Evolutionary conservation across 306 rosid species (phyloP).

Genomic region (Glycine soja): DNA sequence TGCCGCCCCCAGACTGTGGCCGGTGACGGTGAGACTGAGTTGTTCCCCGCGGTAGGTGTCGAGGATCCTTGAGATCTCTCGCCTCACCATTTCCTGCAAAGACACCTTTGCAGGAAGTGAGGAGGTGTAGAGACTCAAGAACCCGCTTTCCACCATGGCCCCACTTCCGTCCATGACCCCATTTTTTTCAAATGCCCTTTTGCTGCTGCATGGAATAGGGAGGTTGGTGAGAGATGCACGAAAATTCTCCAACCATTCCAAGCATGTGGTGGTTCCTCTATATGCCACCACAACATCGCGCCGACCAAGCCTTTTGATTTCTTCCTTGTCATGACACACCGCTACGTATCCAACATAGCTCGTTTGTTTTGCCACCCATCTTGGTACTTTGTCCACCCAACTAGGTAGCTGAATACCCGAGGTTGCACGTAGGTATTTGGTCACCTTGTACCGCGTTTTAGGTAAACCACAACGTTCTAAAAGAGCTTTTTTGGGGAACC

Average conservation of each 20-base stretch:
- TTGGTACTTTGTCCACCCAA: conserved; percentile 58
- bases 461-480: conserved; percentile 53
- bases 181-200: neutral
- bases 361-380: conserved; percentile 55
- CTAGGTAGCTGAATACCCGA: conserved; percentile 63
- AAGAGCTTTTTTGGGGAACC: conserved; percentile 50
- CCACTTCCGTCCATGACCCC: neutral
- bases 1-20: conserved; percentile 82
- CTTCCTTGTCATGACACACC: conserved; percentile 61
- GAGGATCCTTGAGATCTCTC: conserved; percentile 55
- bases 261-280: conserved; percentile 73
- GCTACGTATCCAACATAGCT: conserved; percentile 81
- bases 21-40: conserved; percentile 71
- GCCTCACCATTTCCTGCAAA: conserved; percentile 54
- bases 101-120: neutral
- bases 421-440: conserved; percentile 71
- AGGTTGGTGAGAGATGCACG: conserved; percentile 63
- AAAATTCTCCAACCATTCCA: conserved; percentile 81
- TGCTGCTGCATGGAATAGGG: neutral
- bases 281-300: conserved; percentile 67
- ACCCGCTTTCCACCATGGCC: conserved; percentile 79
- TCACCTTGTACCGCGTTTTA: conserved; percentile 63
- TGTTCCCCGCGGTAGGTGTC: conserved; percentile 53
- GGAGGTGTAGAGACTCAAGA: conserved; percentile 68
- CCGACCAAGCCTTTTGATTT: conserved; percentile 69